Base-by-base conservation (phyloP, 2,329 filamentous ascomycete species). In the Arthrobotrys pseudoclavata region DNA sequence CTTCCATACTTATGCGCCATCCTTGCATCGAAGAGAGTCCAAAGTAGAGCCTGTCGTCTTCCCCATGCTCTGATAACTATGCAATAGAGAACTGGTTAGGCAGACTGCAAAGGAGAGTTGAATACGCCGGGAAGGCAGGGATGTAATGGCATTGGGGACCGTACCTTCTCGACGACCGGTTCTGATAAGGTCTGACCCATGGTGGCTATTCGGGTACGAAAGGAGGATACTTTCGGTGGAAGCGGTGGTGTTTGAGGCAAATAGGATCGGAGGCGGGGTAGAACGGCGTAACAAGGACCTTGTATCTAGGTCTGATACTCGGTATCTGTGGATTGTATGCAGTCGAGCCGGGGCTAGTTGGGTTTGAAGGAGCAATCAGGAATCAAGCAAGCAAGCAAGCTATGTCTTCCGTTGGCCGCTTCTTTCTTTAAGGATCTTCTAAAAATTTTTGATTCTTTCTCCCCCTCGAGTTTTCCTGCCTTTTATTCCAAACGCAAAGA, bases 121-220 rank as follows among this genome's bases (percentile, higher is more conserved):
- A 10, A 20, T 15, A 42, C 29, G 22, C 34, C 18, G 13, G n/a
- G 40, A 34, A 55, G n/a, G 18, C 13, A 52, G 10, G 45, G 15
- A 15, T 34, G n/a, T 37, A 47, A 13, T 22, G 20, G 12, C n/a
- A 20, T 31, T n/a, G 1, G 42, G 10, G n/a, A 22, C 9, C 63
- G 6, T 89, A 99, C 96, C 94, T 99, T 99, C 84, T 98, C 96
- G 85, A 97, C 92, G 83, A 99, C 94, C 83, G 96, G 96, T 88
- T 99, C 96, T 83, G 95, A 98, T 84, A 99, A 91, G 85, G 96
- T 99, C 88, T 99, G 96, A 89, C 96, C 96, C 96, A 99, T 99
- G 86, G 84, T 87, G 83, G 82, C 84, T 83, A 84, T 81, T 55
- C 15, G n/a, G 40, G 40, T 31, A 62, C 20, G 24, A 42, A 24